Base-by-base conservation (phyloP, 352 stramenopile genomes). In the Phytopythium mirpurense region DNA sequence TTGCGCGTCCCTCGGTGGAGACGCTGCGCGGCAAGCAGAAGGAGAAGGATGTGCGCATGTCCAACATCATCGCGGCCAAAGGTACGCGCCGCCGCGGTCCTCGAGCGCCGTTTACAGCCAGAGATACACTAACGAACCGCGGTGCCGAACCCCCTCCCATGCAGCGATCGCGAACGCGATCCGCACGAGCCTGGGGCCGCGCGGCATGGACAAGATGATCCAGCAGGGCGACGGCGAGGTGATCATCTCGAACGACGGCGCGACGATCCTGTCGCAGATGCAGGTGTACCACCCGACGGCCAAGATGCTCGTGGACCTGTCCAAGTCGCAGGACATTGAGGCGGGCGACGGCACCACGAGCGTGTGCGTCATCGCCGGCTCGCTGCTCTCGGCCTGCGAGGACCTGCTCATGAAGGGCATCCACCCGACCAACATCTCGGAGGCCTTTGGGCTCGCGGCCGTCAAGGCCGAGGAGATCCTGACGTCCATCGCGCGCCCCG, bases 201-300 rank as follows among this genome's bases (percentile, higher is more conserved):
- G 96, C 21, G 97, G 97, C 43, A 99, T 99, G 96, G 97, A 99
- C 86, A 99, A 99, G 83, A 98, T 99, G 77, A 98, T 99, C 68
- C 91, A 98, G 71, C 86, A 97, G 50, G 85, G 87, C 53, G 94
- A 98, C 62, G 97, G 96, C 49, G 97, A 99, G 66, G 97, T 99
- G 42, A 88, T 99, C 48, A 99, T 99, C 65, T 98, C 93, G 37
- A 99, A 99, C 76, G 97, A 99, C 68, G 97, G 97, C 47, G 97
- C 97, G n/a, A 99, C 97, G 12, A 99, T 99, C 70, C 67, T 99
- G 21, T 96, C 78, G 59, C 96, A 99, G 67, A 99, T 99, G 94
- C 85, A 96, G 64, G 90, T 98, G 62, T 96, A 97, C 63, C 97
- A 99, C 79, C 97, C 97, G n/a, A 98, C 96, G 23, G 97, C 97